A percentile compares a stretch with the other conserved stretches of the same genome.
phyloP scores from a whole-genome alignment of 2,329 filamentous ascomycete genomes.

The Plectosphaerella cucumerina region DNA sequence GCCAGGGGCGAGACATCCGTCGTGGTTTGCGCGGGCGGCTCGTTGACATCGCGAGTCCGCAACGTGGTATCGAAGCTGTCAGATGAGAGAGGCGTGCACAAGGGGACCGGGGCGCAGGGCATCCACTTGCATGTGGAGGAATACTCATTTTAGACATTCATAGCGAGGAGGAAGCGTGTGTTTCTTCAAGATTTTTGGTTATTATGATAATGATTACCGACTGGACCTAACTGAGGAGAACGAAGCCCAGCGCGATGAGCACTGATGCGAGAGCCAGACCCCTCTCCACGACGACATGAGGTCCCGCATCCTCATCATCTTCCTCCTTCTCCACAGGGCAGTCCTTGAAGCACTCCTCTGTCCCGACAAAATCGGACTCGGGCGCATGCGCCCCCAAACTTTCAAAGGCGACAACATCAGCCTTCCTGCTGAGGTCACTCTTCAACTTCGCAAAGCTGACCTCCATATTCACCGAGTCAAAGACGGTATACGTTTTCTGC shows the following conservation, averaged over 20 bases:
- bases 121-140: slow-evolving; percentile 59
- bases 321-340: not conserved
- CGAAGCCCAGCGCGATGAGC: too few species aligned
- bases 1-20: slow-evolving; percentile 58
- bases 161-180: too few species aligned
- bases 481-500: slow-evolving; percentile 26
- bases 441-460: slow-evolving; percentile 19
- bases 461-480: slow-evolving; percentile 25
- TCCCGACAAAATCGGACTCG: not conserved
- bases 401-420: not conserved
- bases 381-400: not conserved
- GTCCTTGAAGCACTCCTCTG: not conserved
- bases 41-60: slow-evolving; percentile 47
- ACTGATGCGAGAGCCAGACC: not conserved
- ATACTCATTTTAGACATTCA: slow-evolving; percentile 42
- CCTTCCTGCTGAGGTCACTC: not conserved
- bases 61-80: slow-evolving; percentile 52
- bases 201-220: too few species aligned
- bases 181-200: too few species aligned
- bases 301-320: not conserved
- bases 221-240: too few species aligned
- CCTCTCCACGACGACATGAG: not conserved
- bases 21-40: slow-evolving; percentile 55
- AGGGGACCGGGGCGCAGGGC: slow-evolving; percentile 59
- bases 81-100: slow-evolving; percentile 60